Evolutionary conservation across 257 asterid genomes (phyloP).

Genomic region (Solanum tacnaense): DNA sequence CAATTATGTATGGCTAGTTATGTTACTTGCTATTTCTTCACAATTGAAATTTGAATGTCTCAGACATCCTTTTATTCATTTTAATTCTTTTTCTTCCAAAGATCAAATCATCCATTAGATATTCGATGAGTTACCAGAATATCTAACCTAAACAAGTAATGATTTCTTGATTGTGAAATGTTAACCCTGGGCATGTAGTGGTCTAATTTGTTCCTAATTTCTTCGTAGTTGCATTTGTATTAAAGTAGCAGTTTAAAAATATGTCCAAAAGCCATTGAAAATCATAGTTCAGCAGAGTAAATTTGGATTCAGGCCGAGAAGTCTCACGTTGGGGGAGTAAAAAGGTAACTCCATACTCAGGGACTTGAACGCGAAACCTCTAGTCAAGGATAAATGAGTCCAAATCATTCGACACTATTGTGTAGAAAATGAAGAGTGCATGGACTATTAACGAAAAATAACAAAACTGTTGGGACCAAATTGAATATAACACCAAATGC

Average conservation of each 20-base stretch:
- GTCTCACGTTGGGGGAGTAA: no score
- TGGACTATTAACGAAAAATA: neutral
- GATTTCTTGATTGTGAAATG: neutral
- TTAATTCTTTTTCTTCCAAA: neutral
- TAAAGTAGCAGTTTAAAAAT: no score
- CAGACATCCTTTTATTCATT: neutral
- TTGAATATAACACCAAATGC: neutral
- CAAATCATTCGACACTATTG: neutral
- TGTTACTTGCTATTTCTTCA: neutral
- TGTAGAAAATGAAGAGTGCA: neutral
- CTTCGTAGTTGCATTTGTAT: neutral
- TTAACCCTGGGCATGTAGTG: neutral
- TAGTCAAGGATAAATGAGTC: no score
- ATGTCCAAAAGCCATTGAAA: neutral
- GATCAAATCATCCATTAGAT: neutral
- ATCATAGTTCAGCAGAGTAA: no score
- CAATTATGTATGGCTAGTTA: neutral
- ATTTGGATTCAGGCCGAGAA: no score
- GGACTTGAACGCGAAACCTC: no score
- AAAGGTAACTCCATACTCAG: no score
- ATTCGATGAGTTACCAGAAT: neutral
- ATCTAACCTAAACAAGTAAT: neutral
- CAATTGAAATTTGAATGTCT: neutral
- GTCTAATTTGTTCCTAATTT: neutral
- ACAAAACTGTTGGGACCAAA: neutral